Conservation (phyloP, 805 yeast genomes). For the Pichia manshurica region DNA sequence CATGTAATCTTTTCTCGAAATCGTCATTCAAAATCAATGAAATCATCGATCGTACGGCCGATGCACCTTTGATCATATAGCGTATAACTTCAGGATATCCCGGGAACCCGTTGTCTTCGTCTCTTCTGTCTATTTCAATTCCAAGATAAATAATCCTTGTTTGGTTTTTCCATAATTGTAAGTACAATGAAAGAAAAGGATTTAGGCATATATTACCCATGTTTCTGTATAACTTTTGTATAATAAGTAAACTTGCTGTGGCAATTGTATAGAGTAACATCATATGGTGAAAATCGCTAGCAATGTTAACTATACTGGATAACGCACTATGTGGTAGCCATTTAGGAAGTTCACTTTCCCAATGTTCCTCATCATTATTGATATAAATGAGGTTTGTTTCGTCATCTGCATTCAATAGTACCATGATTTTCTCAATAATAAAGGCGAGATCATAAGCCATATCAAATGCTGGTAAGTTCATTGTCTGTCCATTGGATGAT, state of each 20-base stretch:
- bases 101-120: slow-evolving; percentile 37
- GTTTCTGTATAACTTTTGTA: slow-evolving; percentile 37
- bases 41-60: slow-evolving; percentile 55
- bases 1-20: slow-evolving; percentile 41
- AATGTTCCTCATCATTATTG: slow-evolving; percentile 35
- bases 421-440: slow-evolving; percentile 35
- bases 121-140: slow-evolving; percentile 50
- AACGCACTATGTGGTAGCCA: slow-evolving; percentile 36
- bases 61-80: slow-evolving; percentile 52
- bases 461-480: slow-evolving; percentile 31
- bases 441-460: slow-evolving; percentile 28
- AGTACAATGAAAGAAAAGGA: slow-evolving; percentile 55
- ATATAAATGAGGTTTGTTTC: slow-evolving; percentile 37
- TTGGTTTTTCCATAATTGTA: slow-evolving; percentile 62
- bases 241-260: slow-evolving; percentile 37
- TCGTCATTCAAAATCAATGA: slow-evolving; percentile 56
- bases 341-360: slow-evolving; percentile 28
- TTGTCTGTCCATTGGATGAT: slow-evolving; percentile 19
- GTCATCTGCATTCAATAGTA: slow-evolving; percentile 37
- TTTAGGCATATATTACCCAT: slow-evolving; percentile 38
- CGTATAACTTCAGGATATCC: slow-evolving; percentile 42
- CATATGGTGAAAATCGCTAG: slow-evolving; percentile 32
- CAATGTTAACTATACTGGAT: slow-evolving; percentile 19
- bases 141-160: slow-evolving; percentile 56
- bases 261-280: slow-evolving; percentile 42